Conservation (phyloP, 2,329 filamentous ascomycete genomes). For the Colletotrichum camelliae region DNA sequence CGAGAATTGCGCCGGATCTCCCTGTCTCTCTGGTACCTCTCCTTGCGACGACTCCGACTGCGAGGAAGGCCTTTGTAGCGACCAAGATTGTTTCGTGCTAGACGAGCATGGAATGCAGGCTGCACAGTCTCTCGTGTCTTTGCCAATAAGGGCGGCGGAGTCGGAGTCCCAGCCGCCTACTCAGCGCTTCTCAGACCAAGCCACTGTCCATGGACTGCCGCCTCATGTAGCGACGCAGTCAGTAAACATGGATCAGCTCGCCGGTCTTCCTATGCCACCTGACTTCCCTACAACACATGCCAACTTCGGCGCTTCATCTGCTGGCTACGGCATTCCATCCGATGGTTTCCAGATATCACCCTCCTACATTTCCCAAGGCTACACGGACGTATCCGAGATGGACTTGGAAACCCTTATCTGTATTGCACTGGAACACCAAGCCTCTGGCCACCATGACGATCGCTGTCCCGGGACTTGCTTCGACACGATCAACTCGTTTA, state of each 20-base stretch:
- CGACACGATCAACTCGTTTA: slow-evolving; percentile 12
- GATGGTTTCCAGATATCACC: neutral
- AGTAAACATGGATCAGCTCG: neutral
- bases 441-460: neutral
- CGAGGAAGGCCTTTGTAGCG: slow-evolving; percentile 40
- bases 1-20: neutral
- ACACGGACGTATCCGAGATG: neutral
- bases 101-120: neutral
- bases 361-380: neutral
- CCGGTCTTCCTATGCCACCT: neutral
- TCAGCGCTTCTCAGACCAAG: neutral
- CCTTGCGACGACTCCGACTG: slow-evolving; percentile 45
- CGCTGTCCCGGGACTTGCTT: slow-evolving; percentile 24
- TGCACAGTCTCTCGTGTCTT: neutral
- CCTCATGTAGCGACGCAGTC: neutral
- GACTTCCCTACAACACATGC: neutral
- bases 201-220: neutral
- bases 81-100: slow-evolving; percentile 35
- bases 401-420: slow-evolving; percentile 9
- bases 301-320: neutral
- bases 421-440: slow-evolving; percentile 35
- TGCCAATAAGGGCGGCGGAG: neutral
- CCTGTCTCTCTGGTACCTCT: neutral
- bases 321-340: neutral
- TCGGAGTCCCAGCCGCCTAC: neutral